Conservation (phyloP, 148 eudicot genomes). For the Drosera capensis region DNA sequence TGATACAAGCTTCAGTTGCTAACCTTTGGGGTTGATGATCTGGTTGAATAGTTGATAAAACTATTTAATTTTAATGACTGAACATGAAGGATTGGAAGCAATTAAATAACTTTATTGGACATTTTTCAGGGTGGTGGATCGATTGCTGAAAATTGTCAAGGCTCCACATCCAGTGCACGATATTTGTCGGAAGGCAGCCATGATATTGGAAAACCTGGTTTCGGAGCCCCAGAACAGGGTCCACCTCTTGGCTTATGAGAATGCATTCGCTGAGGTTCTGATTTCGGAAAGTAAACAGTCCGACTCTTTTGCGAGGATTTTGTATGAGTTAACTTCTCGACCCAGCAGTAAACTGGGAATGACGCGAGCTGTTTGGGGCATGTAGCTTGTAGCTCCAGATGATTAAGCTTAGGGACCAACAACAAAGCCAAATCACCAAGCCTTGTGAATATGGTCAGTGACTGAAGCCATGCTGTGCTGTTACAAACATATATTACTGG, state of each 20-base stretch:
- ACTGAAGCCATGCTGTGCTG: no score
- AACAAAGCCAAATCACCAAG: no score
- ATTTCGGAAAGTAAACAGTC: slow-evolving; percentile 71
- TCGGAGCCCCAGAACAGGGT: slow-evolving; percentile 82
- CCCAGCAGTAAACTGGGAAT: slow-evolving; percentile 58
- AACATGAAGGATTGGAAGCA: neutral
- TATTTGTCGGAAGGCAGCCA: slow-evolving; percentile 75
- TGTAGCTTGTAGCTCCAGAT: slow-evolving; percentile 26
- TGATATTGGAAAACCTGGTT: slow-evolving; percentile 69
- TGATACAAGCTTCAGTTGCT: no score
- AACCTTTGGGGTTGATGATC: no score
- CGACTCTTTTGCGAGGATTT: slow-evolving; percentile 75
- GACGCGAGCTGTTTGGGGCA: slow-evolving; percentile 88
- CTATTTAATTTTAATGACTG: no score
- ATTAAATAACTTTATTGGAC: no score
- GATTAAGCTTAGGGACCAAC: no score
- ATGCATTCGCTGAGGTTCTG: slow-evolving; percentile 79
- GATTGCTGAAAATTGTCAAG: slow-evolving; percentile 67
- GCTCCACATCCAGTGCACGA: slow-evolving; percentile 86
- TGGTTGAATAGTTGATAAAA: no score
- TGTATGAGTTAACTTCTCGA: slow-evolving; percentile 76
- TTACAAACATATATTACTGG: no score
- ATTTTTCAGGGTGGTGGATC: slow-evolving; percentile 68
- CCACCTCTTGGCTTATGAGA: slow-evolving; percentile 67
- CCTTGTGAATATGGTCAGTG: no score